phyloP scores from a whole-genome alignment of 2,329 filamentous ascomycete genomes.

The Huntiella bhutanensis region DNA sequence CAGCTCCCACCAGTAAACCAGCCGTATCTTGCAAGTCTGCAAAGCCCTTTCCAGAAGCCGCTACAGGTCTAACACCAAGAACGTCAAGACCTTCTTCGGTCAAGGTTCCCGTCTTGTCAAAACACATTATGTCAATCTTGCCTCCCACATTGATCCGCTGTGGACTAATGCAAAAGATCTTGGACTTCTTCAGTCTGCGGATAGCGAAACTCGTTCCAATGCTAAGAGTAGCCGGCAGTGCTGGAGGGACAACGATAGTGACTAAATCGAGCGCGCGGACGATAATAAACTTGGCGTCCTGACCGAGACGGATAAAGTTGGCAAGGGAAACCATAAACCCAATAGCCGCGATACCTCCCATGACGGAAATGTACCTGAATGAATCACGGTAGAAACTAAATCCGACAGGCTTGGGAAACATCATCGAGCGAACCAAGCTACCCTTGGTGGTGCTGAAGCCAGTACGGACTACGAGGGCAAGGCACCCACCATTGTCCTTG shows the following conservation, averaged over 20 bases:
- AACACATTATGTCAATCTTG: slow-evolving; percentile 90
- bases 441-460: slow-evolving; percentile 98
- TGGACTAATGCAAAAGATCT: slow-evolving; percentile 95
- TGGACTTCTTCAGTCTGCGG: slow-evolving; percentile 63
- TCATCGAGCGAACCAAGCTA: slow-evolving; percentile 86
- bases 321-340: slow-evolving; percentile 83
- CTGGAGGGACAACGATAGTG: slow-evolving; percentile 91
- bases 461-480: slow-evolving; percentile 82
- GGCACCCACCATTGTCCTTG: slow-evolving; percentile 49
- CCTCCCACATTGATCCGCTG: slow-evolving; percentile 93
- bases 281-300: slow-evolving; percentile 80
- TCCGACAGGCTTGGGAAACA: slow-evolving; percentile 93
- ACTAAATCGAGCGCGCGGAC: slow-evolving; percentile 86
- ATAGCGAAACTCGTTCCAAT: slow-evolving; percentile 95
- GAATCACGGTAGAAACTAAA: slow-evolving; percentile 98
- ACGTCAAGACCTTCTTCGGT: slow-evolving; percentile 95
- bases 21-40: slow-evolving; percentile 6
- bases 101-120: slow-evolving; percentile 96
- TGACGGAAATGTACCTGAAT: slow-evolving; percentile 93
- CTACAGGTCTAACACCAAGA: slow-evolving; percentile 63
- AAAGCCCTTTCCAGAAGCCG: slow-evolving; percentile 3
- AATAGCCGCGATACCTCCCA: slow-evolving; percentile 67
- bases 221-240: slow-evolving; percentile 80
- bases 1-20: not conserved
- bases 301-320: slow-evolving; percentile 72